Conservation (phyloP, 768 basidiomycete genomes). For the Dioszegia hungarica region DNA sequence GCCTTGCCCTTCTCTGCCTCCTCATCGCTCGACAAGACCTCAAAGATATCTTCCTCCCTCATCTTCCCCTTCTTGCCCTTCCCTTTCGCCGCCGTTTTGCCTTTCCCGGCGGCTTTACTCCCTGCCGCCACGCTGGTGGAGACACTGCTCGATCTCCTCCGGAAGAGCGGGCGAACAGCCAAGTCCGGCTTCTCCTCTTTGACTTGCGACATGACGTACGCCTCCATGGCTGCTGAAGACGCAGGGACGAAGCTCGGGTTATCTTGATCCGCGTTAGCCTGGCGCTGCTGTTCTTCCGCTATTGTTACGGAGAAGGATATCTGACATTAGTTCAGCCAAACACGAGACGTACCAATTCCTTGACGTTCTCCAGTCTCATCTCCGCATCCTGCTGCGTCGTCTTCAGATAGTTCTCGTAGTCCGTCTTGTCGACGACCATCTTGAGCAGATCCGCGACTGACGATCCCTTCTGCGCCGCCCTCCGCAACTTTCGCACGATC, state of each 20-base stretch:
- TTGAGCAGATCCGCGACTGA: constrained; percentile 64
- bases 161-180: constrained; percentile 34
- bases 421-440: constrained; percentile 57
- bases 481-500: constrained; percentile 56
- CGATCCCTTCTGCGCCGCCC: constrained; percentile 57
- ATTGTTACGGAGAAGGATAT: constrained; percentile 46
- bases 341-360: constrained; percentile 57
- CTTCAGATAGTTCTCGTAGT: constrained; percentile 65
- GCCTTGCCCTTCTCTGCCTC: no score
- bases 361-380: constrained; percentile 76
- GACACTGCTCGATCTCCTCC: constrained; percentile 12
- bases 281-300: constrained; percentile 45
- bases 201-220: constrained; percentile 16
- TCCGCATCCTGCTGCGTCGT: constrained; percentile 67
- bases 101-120: not conserved
- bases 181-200: constrained; percentile 9
- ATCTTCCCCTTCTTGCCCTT: constrained; percentile 8
- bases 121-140: constrained; percentile 2
- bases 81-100: not conserved
- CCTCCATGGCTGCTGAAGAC: constrained; percentile 35
- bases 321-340: constrained; percentile 15
- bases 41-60: constrained; percentile 22
- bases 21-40: constrained; percentile 38
- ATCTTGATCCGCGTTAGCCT: constrained; percentile 51
- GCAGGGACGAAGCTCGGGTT: constrained; percentile 29